Base-by-base conservation (phyloP, 306 rosid genomes). In the Carpinus fangiana region DNA sequence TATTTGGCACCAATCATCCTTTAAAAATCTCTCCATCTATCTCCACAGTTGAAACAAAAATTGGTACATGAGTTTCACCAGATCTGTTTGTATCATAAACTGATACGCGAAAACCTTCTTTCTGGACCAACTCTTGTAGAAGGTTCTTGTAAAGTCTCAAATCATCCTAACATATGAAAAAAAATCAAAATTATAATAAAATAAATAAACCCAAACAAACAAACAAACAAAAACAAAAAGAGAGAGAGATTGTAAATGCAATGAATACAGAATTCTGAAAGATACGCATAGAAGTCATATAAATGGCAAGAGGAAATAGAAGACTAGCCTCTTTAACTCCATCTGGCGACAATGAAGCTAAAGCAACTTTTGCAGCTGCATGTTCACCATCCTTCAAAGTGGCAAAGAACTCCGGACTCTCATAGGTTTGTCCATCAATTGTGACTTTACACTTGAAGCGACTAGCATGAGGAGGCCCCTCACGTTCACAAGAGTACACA, bases 301-400 rank as follows among this genome's bases (percentile, higher is more conserved):
- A 41, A 72, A 69, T 68, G 75, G 52, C 61, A 23, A 80, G 5
- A 80, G 10, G 50, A 16, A 69, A 73, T 81, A 43, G 77, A 73
- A 86, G 75, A 88, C 88, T 85, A 84, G 79, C 98, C 92, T 92
- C 90, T 88, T 85, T 85, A 79, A 78, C 76, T 77, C 80, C 89
- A 38, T 51, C 73, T 18, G 87, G 86, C 41, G 82, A 74, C 52
- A 93, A 82, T 13, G 94, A 86, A 78, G 53, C 43, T 66, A 95
- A 78, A 80, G 99, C 99, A 73, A 79, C 73, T 86, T 85, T 87
- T 55, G 99, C 99, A 74, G 90, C 97, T 38, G 97, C 96, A 85
- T 90, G 84, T 71, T 95, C 98, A 67, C 98, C 99, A 67, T 90
- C 97, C 93, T 93, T 95, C 61, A 88, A 36, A 34, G 90, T 87